Evolutionary conservation across 306 rosid species (phyloP), one percentile per base, ranked within the genome.

Genomic region (Elaeagnus macrophylla): DNA sequence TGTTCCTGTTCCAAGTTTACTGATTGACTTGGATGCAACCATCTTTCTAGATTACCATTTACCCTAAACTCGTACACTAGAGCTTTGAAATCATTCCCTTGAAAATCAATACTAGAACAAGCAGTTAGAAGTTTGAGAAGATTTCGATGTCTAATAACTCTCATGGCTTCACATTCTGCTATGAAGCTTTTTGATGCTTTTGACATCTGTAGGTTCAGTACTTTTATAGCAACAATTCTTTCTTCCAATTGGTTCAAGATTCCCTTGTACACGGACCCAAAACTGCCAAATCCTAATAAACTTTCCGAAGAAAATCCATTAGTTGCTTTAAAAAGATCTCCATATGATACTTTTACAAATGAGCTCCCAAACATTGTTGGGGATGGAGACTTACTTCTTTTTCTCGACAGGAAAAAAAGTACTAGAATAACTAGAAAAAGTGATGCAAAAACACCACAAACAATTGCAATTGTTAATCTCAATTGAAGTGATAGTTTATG

Each of bases 181-280:
- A 59, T 20, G 10, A 59, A 59, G 12, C 54, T 47, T 17, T 51
- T 62, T 17, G 62, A 36, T 18, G 65, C 71, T 35, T 47, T 18
- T 54, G 52, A 35, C 10, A 12, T 37, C 5, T 68, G 48, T 49
- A 54, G 56, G n/a, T 64, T 60, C 32, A 74, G 54, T 11, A 68
- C 65, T 54, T 68, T 74, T 12, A 74, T 52, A 1, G 75, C 79
- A n/a, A 74, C 65, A 32, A 7, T 18, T 41, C 1, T 0, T 13
- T 11, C 32, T 41, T 12, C 57, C 9, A 47, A 39, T 36, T 54
- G 43, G 19, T 37, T 7, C 10, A 64, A 36, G 35, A 37, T 49
- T 51, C 71, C 75, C n/a, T 47, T 68, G 45, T 74, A 74, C 4
- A 74, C 75, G 14, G 59, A 54, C 17, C 72, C 71, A 32, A 68